Conservation (phyloP, 2,329 filamentous ascomycete genomes). For the Phaeophleospora eucalypticola region DNA sequence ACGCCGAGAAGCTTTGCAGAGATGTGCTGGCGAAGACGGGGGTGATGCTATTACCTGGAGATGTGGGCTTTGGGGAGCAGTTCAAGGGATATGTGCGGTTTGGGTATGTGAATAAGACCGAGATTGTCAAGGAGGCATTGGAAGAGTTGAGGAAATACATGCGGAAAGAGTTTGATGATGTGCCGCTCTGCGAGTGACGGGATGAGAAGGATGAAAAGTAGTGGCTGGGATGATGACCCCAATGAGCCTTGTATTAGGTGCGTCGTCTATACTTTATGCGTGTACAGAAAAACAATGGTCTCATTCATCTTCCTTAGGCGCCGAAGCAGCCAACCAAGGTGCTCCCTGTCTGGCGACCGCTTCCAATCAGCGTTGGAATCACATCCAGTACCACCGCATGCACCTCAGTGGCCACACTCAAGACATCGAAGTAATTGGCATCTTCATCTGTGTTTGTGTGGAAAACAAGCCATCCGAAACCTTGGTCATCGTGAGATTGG, state of each 20-base stretch:
- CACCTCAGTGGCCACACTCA: background rate
- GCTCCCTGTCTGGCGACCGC: too few relatives aligned
- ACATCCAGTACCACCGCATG: background rate
- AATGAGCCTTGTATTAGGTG: background rate
- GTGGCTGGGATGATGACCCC: too few relatives aligned
- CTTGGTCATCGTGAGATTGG: conserved; percentile 14
- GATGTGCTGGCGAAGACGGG: conserved; percentile 64
- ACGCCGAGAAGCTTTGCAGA: conserved; percentile 69
- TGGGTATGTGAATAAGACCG: conserved; percentile 69
- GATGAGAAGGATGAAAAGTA: too few relatives aligned
- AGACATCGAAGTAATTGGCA: conserved; percentile 19
- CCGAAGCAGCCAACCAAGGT: background rate
- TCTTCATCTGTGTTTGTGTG: conserved; percentile 13
- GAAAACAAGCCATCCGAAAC: conserved; percentile 11
- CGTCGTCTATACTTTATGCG: background rate
- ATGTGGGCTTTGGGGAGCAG: conserved; percentile 67
- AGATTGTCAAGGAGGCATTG: conserved; percentile 64
- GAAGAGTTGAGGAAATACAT: conserved; percentile 53
- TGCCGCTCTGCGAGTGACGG: conserved; percentile 32
- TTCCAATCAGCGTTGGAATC: background rate
- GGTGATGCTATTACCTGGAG: conserved; percentile 71
- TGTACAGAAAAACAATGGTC: conserved; percentile 1
- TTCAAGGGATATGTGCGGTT: conserved; percentile 73
- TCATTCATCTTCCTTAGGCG: too few relatives aligned
- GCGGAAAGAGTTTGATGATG: conserved; percentile 52